These are phyloP conservation scores for Trichomonascus vanleenenianus DNA, from an alignment of 805 yeast genomes.

Conservation along the genomic window DNA sequence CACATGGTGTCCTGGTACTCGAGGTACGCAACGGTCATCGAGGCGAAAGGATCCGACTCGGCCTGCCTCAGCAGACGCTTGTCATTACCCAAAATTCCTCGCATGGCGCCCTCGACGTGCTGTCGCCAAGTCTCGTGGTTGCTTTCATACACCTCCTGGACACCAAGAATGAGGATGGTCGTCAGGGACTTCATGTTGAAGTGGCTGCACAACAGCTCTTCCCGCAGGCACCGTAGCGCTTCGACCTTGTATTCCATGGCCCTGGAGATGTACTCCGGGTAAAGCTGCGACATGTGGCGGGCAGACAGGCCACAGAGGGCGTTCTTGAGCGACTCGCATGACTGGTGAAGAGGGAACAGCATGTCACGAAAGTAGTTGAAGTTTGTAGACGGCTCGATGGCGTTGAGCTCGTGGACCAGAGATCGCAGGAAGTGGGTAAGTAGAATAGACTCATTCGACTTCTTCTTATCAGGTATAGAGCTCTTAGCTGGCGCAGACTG, in stretches of 20 bases:
- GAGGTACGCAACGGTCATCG: not conserved
- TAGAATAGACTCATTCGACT: slow-evolving; percentile 1
- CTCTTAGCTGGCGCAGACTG: too few species aligned
- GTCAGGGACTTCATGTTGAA: slow-evolving; percentile 4
- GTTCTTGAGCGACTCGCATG: slow-evolving; percentile 6
- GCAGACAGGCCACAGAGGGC: slow-evolving; percentile 16
- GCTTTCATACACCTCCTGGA: slow-evolving; percentile 9
- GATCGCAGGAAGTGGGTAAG: slow-evolving; percentile 8
- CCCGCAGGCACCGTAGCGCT: slow-evolving; percentile 9
- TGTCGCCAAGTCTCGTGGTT: slow-evolving; percentile 12
- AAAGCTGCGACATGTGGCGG: slow-evolving; percentile 4
- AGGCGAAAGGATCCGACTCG: too few species aligned
- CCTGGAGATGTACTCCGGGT: slow-evolving; percentile 5
- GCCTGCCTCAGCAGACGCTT: slow-evolving; percentile 3
- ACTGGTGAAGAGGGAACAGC: slow-evolving; percentile 5
- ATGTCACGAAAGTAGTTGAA: slow-evolving; percentile 11
- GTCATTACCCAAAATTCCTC: slow-evolving; percentile 3
- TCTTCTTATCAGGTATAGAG: too few species aligned
- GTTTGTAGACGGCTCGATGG: slow-evolving; percentile 4
- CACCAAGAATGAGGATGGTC: slow-evolving; percentile 13
- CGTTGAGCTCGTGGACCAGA: slow-evolving; percentile 7
- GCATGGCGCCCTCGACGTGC: slow-evolving; percentile 13
- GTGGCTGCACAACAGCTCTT: not conserved
- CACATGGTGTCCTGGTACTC: slow-evolving; percentile 14
- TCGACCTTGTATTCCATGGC: slow-evolving; percentile 10